Percentiles rank a stretch among this genome's conserved stretches.
These are phyloP conservation scores for Lobosporangium transversale DNA, from an alignment of 192 early-diverging fungal species.

Conservation along the genomic window DNA sequence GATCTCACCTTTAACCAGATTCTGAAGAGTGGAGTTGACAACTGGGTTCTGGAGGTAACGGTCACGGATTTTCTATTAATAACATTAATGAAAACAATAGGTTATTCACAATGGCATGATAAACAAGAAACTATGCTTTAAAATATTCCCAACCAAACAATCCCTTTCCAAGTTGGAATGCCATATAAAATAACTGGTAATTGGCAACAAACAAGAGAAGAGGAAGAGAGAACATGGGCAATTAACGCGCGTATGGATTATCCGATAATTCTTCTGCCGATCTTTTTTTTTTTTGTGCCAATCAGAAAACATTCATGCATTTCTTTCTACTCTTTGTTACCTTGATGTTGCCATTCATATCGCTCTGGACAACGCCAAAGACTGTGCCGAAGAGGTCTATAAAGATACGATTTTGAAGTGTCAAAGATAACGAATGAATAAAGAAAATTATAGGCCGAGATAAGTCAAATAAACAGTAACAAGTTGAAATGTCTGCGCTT, in stretches of 20 bases:
- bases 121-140: neutral
- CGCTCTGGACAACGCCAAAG: constrained; percentile 88
- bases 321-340: too few species aligned
- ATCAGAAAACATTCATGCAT: too few species aligned
- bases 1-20: constrained; percentile 78
- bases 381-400: constrained; percentile 78
- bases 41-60: constrained; percentile 74
- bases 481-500: too few species aligned
- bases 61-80: constrained; percentile 79
- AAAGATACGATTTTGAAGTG: too few species aligned
- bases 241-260: too few species aligned
- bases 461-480: neutral
- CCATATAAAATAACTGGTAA: too few species aligned
- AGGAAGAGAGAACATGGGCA: too few species aligned
- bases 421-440: neutral
- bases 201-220: too few species aligned
- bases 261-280: too few species aligned
- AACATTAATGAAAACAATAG: neutral
- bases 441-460: neutral
- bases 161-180: too few species aligned
- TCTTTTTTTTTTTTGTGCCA: too few species aligned
- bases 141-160: too few species aligned
- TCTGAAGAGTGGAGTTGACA: constrained; percentile 82
- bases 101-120: neutral
- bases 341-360: constrained; percentile 92